Evolutionary conservation across 2,329 filamentous ascomycete genomes (phyloP), one percentile per base, ranked within the genome.

Genomic region (Cladosporium sp.): DNA sequence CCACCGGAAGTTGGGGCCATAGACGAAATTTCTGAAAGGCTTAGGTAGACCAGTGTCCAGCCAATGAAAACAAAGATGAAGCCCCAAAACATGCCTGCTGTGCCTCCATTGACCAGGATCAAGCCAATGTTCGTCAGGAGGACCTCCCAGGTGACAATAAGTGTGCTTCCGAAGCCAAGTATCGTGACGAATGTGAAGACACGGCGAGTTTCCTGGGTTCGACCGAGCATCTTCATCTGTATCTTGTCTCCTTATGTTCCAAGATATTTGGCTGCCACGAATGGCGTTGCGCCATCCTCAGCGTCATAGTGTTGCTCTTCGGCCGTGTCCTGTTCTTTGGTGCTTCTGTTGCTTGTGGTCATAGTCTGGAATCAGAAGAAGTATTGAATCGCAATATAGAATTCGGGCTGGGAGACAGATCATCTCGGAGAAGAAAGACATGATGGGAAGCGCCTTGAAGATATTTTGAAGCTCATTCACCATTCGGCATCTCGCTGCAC

Each of bases 11-110:
- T 69, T 8, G 70, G 70, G 30, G 9, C 59, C 45, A 68, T 66
- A 40, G 67, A 69, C 7, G 67, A 65, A 32, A 71, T 63, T 43
- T 65, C 61, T 8, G 60, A 56, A n/a, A 65, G 43, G 7, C 55
- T 59, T 18, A 61, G 32, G 17, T 62, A 55, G 4, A 65, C 61
- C 18, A 63, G 56, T 1, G 56, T 52, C 39, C 61, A 62, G 7
- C 63, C 61, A 13, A 63, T 32, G 12, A 59, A 60, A 0, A 57
- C 61, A 49, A 58, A 60, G 29, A 68, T 51, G 34, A 59, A 67
- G 3, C 56, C 50, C 57, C 59, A 68, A 43, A 67, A 61, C 11
- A 60, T 43, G 3, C 64, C 64, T 4, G 58, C 58, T 5, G 54
- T 56, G n/a, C 66, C 66, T 15, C 67, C 67, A 49, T 68, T 63